phyloP scores from a whole-genome alignment of 164 flowering plant species.

The Nelumbo lutea region DNA sequence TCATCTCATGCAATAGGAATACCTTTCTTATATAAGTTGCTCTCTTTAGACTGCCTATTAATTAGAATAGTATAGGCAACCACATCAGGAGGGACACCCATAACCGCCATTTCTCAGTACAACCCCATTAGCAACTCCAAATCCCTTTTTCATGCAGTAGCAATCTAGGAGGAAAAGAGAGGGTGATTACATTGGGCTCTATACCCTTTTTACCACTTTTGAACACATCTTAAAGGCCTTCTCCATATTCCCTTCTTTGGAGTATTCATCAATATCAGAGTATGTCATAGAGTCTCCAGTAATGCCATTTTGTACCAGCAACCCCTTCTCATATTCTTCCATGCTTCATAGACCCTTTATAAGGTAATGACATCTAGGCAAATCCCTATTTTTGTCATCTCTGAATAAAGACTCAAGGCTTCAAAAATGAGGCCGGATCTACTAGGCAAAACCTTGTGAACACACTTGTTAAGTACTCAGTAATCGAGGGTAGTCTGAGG shows the following conservation, averaged over 20 bases:
- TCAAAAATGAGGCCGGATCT: neutral
- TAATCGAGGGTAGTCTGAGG: too few species aligned
- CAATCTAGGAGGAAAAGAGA: slow-evolving; percentile 57
- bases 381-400: slow-evolving; percentile 40
- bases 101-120: slow-evolving; percentile 64
- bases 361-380: slow-evolving; percentile 58
- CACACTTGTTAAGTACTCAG: too few species aligned
- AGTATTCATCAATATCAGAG: slow-evolving; percentile 56
- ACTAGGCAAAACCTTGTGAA: too few species aligned
- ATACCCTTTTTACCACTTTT: slow-evolving; percentile 52
- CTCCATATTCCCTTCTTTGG: slow-evolving; percentile 50
- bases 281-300: slow-evolving; percentile 44
- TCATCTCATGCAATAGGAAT: slow-evolving; percentile 42
- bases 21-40: slow-evolving; percentile 46
- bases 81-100: slow-evolving; percentile 65
- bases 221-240: slow-evolving; percentile 56
- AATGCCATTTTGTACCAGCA: slow-evolving; percentile 30
- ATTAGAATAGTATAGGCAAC: slow-evolving; percentile 62
- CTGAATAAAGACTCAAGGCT: slow-evolving; percentile 35
- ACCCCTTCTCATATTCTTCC: slow-evolving; percentile 46
- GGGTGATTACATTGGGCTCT: slow-evolving; percentile 62
- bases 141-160: slow-evolving; percentile 44
- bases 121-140: slow-evolving; percentile 60
- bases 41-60: slow-evolving; percentile 55
- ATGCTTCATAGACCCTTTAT: slow-evolving; percentile 50